These are phyloP conservation scores for Breviolum minutum DNA, from an alignment of 73 alveolate genomes.

Conservation along the genomic window DNA sequence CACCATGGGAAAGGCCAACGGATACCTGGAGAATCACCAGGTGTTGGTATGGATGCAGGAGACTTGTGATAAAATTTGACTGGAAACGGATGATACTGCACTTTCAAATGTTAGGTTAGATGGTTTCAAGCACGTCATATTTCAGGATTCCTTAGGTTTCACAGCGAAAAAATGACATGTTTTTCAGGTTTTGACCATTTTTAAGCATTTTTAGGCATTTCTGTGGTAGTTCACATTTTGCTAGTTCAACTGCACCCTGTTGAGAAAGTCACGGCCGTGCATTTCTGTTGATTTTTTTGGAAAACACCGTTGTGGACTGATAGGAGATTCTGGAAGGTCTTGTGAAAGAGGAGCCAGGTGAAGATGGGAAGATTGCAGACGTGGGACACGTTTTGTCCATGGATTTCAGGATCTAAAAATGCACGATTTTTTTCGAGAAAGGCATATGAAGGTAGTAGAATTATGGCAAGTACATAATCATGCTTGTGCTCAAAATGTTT, in stretches of 20 bases:
- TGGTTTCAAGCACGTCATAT: background rate
- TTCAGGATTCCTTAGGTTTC: background rate
- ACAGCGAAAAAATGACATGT: background rate
- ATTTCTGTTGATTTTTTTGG: background rate
- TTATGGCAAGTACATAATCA: too few species aligned
- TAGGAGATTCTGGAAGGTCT: constrained; percentile 38
- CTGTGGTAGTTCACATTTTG: background rate
- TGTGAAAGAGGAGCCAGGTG: constrained; percentile 36
- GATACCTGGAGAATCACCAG: constrained; percentile 22
- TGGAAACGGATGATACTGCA: background rate
- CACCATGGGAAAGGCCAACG: too few species aligned
- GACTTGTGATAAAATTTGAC: background rate
- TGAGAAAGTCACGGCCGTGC: background rate
- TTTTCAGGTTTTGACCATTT: too few species aligned
- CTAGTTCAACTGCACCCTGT: background rate
- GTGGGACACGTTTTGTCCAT: background rate
- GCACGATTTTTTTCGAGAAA: too few species aligned
- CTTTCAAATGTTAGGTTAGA: too few species aligned
- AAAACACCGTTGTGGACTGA: background rate
- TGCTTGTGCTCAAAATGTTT: too few species aligned
- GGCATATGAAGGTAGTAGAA: too few species aligned
- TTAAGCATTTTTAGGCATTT: background rate
- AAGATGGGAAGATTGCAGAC: background rate
- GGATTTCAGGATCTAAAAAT: background rate
- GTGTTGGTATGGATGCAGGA: constrained; percentile 30